phyloP scores from a whole-genome alignment of 768 basidiomycete genomes.

The Cytidiella melzeri region DNA sequence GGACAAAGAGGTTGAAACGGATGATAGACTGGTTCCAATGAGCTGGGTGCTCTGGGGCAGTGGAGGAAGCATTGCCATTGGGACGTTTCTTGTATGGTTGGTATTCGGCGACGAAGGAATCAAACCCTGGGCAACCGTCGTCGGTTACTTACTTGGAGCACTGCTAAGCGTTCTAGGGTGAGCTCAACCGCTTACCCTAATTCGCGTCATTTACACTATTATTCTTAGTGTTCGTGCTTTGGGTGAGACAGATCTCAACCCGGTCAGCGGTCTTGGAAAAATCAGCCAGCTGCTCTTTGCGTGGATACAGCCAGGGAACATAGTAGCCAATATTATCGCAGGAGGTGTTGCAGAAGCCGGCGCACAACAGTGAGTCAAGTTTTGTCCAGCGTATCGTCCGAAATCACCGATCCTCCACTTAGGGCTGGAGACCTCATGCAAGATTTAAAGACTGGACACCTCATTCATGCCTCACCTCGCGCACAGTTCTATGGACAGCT shows the following conservation, averaged over 20 bases:
- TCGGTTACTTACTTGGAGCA: conserved; percentile 79
- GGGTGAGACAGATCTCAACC: conserved; percentile 93
- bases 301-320: conserved; percentile 88
- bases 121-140: conserved; percentile 88
- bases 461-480: conserved; percentile 86
- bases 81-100: conserved; percentile 77
- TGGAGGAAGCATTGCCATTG: conserved; percentile 50
- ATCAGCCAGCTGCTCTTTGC: conserved; percentile 93
- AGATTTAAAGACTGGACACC: conserved; percentile 93
- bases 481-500: conserved; percentile 94
- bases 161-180: conserved; percentile 86
- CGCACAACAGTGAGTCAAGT: conserved; percentile 69
- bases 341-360: conserved; percentile 96
- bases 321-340: conserved; percentile 97
- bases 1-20: conserved; percentile 67
- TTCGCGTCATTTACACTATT: too few species aligned
- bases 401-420: background rate
- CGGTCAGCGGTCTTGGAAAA: conserved; percentile 90
- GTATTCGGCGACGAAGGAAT: conserved; percentile 92
- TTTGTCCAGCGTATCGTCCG: background rate
- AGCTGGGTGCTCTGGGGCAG: conserved; percentile 75
- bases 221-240: conserved; percentile 75
- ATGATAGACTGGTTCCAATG: conserved; percentile 74
- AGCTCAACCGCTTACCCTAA: conserved; percentile 20
- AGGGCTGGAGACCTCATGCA: conserved; percentile 98